Conservation (phyloP, 2,329 filamentous ascomycete species). For the Tolypocladium ophioglossoides region DNA sequence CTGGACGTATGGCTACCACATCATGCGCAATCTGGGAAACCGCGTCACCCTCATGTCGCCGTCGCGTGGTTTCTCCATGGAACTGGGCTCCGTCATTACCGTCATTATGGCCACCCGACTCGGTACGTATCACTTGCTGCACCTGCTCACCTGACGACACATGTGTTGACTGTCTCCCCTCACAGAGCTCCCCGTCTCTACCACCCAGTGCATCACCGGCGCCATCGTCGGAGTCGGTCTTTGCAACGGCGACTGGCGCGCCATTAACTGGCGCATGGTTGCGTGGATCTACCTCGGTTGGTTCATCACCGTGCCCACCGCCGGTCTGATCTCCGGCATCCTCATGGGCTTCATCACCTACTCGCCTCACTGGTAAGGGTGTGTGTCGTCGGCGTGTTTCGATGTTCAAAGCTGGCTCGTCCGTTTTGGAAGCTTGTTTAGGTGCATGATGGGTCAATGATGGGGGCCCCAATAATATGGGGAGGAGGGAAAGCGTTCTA, state of each 20-base stretch:
- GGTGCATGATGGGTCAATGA: not conserved
- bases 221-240: slow-evolving; percentile 53
- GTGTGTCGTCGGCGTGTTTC: not conserved
- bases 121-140: slow-evolving; percentile 18
- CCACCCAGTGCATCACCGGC: slow-evolving; percentile 54
- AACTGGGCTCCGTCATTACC: slow-evolving; percentile 50
- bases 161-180: slow-evolving; percentile 2
- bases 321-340: slow-evolving; percentile 46
- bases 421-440: not conserved
- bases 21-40: slow-evolving; percentile 54
- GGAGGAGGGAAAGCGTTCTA: not conserved
- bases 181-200: slow-evolving; percentile 48
- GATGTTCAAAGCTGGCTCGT: not conserved
- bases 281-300: slow-evolving; percentile 49
- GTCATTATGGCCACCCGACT: slow-evolving; percentile 54
- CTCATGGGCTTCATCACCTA: slow-evolving; percentile 54
- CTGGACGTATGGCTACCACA: slow-evolving; percentile 53
- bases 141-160: not conserved
- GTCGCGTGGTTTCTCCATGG: slow-evolving; percentile 48
- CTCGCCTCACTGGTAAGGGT: slow-evolving; percentile 37
- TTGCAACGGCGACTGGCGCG: slow-evolving; percentile 45
- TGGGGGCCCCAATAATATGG: not conserved
- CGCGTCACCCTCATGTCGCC: slow-evolving; percentile 53
- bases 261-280: slow-evolving; percentile 54
- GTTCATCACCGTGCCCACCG: slow-evolving; percentile 48